A percentile compares a stretch with the other conserved stretches of the same genome.
Conservation (phyloP, 441 rosid genomes). For the Viola pubescens region DNA sequence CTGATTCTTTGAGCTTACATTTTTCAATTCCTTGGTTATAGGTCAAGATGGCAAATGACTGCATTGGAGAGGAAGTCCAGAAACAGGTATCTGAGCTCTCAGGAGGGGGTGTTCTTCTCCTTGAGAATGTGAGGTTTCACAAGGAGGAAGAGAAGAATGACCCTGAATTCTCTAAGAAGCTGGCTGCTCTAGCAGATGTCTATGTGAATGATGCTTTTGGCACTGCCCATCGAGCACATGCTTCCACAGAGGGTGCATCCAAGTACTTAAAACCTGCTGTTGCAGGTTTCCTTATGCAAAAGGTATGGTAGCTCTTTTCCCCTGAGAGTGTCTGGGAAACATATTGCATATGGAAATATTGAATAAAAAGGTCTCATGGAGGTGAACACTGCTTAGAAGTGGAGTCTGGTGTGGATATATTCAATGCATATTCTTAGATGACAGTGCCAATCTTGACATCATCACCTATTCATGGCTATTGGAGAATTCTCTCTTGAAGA, state of each 20-base stretch:
- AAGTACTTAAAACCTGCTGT: conserved; percentile 88
- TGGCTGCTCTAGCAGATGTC: conserved; percentile 77
- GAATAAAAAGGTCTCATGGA: too few relatives aligned
- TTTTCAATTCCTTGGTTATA: background rate
- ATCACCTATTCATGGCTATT: too few relatives aligned
- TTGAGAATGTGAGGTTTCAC: conserved; percentile 88
- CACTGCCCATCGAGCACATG: conserved; percentile 94
- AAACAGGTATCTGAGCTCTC: conserved; percentile 62
- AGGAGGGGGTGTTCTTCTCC: conserved; percentile 70
- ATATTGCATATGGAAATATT: too few relatives aligned
- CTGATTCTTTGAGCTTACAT: background rate
- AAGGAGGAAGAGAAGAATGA: conserved; percentile 95
- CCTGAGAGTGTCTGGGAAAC: background rate
- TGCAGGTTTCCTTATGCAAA: conserved; percentile 97
- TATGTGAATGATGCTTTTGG: conserved; percentile 96
- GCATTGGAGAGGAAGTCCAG: conserved; percentile 77
- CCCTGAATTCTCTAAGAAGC: conserved; percentile 94
- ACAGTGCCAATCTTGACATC: too few relatives aligned
- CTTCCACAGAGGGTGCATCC: conserved; percentile 95
- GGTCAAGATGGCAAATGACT: conserved; percentile 66
- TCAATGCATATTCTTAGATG: too few relatives aligned
- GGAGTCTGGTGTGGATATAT: too few relatives aligned
- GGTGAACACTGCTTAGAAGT: too few relatives aligned
- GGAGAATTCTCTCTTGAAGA: too few relatives aligned
- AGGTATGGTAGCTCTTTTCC: conserved; percentile 31